Percentiles rank a stretch among this genome's conserved stretches.
These are phyloP conservation scores for Phaeosphaeria sp. DNA, from an alignment of 2,329 filamentous ascomycete genomes.

Conservation along the genomic window DNA sequence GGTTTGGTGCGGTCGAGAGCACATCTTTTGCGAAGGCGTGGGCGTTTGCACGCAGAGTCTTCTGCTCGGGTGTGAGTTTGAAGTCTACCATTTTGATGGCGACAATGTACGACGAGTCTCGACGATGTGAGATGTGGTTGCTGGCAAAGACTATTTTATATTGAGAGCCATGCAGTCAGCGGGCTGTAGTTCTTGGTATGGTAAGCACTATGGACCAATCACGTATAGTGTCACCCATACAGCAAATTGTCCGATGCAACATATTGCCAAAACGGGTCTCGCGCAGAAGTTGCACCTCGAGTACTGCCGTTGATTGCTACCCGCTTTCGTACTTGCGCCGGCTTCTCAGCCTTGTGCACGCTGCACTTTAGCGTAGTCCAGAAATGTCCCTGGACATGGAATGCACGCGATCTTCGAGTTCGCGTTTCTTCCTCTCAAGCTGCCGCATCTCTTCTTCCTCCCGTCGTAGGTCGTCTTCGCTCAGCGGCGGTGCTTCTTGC, in stretches of 20 bases:
- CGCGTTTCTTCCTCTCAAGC: conserved; percentile 68
- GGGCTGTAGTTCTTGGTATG: not conserved
- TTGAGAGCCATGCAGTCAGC: not conserved
- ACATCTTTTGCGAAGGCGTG: conserved; percentile 18
- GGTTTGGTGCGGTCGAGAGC: conserved; percentile 17
- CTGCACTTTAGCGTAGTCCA: conserved; percentile 52
- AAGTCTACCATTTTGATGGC: conserved; percentile 25
- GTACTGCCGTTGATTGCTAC: not conserved
- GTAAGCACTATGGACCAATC: not conserved
- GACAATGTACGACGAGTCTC: not conserved
- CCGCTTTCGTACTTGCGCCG: not conserved
- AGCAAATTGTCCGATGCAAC: not conserved
- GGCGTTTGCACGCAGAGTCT: conserved; percentile 16
- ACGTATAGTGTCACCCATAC: conserved; percentile 1
- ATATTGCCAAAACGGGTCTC: not conserved
- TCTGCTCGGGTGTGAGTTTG: conserved; percentile 18
- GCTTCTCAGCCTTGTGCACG: not conserved
- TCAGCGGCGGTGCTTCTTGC: conserved; percentile 57
- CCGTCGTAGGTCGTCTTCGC: conserved; percentile 70
- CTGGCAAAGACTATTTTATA: not conserved
- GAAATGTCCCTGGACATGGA: conserved; percentile 74
- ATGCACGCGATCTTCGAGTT: conserved; percentile 67
- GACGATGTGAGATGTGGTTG: not conserved
- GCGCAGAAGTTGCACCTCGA: not conserved
- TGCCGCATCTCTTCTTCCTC: conserved; percentile 74